A percentile compares a stretch with the other conserved stretches of the same genome.
These are phyloP conservation scores for Paecilomyces variotii DNA, from an alignment of 2,329 filamentous ascomycete species.

Conservation along the genomic window DNA sequence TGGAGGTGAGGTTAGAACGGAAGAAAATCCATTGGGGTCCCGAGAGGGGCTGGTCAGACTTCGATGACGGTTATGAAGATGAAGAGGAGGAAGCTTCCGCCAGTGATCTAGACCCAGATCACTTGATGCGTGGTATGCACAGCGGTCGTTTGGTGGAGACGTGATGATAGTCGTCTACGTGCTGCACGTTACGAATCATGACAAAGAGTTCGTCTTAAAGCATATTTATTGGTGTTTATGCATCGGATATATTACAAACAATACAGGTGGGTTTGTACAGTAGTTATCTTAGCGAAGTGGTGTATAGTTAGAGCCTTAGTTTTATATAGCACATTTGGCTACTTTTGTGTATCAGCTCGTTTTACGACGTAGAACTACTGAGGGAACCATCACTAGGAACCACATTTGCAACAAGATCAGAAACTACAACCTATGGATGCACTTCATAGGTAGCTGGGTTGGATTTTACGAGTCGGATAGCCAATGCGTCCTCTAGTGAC, in stretches of 20 bases:
- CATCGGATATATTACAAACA: not conserved
- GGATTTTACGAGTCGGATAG: too few relatives aligned
- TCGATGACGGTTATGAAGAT: slow-evolving; percentile 13
- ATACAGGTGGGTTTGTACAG: not conserved
- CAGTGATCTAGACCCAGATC: not conserved
- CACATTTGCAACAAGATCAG: too few relatives aligned
- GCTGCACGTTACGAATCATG: not conserved
- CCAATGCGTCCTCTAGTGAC: too few relatives aligned
- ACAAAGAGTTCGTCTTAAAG: not conserved
- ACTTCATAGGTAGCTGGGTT: too few relatives aligned
- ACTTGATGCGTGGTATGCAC: not conserved
- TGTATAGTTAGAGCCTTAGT: not conserved
- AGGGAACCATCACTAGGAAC: too few relatives aligned
- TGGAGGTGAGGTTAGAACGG: slow-evolving; percentile 23
- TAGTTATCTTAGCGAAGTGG: not conserved
- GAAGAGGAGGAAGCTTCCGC: not conserved
- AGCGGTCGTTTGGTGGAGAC: not conserved
- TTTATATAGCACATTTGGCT: not conserved
- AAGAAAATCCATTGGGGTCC: slow-evolving; percentile 34
- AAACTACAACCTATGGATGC: too few relatives aligned
- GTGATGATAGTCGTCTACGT: not conserved
- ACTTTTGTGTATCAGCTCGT: not conserved
- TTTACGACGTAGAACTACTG: too few relatives aligned
- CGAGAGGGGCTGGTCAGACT: slow-evolving; percentile 30
- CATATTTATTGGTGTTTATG: not conserved